Evolutionary conservation across 2,329 filamentous ascomycete species (phyloP).

Genomic region (Beauveria scarabaeidicola): DNA sequence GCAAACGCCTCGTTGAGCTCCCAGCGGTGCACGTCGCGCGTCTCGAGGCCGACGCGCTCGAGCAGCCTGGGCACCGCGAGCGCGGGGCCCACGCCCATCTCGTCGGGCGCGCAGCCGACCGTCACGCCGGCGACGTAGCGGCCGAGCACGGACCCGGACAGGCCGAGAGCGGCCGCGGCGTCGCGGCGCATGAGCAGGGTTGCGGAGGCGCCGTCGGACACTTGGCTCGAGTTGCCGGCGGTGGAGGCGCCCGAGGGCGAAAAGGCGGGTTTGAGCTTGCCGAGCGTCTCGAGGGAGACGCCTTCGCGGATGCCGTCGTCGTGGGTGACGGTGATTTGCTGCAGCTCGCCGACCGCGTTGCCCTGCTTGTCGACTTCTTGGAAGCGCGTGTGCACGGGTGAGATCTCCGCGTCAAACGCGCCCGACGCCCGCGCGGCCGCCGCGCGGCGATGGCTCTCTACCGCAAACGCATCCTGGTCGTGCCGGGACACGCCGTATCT

Average conservation of each 20-base stretch:
- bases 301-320: constrained; percentile 77
- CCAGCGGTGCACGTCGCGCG: constrained; percentile 71
- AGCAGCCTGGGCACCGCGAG: constrained; percentile 78
- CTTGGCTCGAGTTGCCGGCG: constrained; percentile 78
- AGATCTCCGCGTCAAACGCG: constrained; percentile 68
- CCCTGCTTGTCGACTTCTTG: constrained; percentile 56
- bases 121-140: constrained; percentile 73
- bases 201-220: constrained; percentile 81
- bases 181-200: constrained; percentile 77
- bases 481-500: constrained; percentile 63
- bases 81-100: constrained; percentile 90
- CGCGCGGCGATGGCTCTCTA: constrained; percentile 64
- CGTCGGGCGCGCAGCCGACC: constrained; percentile 73
- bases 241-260: constrained; percentile 65
- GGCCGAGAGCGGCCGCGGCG: constrained; percentile 65
- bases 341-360: constrained; percentile 43
- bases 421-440: constrained; percentile 60
- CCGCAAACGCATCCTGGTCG: constrained; percentile 80
- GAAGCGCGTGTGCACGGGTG: constrained; percentile 66
- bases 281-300: constrained; percentile 61
- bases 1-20: constrained; percentile 86
- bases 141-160: constrained; percentile 62
- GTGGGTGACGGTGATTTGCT: constrained; percentile 57
- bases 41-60: constrained; percentile 55
- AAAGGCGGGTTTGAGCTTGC: constrained; percentile 80